Base-by-base conservation (phyloP, 2,329 filamentous ascomycete species). In the Alternaria triticina region DNA sequence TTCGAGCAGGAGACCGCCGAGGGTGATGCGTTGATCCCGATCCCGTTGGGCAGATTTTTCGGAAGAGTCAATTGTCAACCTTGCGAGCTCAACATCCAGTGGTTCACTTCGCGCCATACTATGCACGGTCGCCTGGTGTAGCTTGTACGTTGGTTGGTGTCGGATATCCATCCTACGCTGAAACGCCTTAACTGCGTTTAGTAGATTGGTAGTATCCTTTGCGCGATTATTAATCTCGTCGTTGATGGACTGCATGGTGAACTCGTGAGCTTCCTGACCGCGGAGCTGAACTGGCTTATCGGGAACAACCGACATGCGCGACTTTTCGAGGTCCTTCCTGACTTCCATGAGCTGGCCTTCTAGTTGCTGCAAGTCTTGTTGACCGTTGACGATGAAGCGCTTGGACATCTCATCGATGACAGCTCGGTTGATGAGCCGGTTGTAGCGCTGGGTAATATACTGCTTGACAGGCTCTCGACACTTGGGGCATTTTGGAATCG, bases 371-470 rank as follows among this genome's bases (percentile, higher is more conserved):
- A 81, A 60, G 28, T 76, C 71, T 20, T 64, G 64, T 36, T 75
- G 65, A 1, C 74, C 71, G 51, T 60, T 74, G 30, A 77, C 70
- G 43, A 82, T 68, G 64, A 82, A 81, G 5, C 74, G 64, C 56
- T 79, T 81, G 1, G 78, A 75, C 66, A 75, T 74, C 55, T 82
- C 76, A 47, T 79, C 79, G 11, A 82, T 76, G 4, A 81, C 72
- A 12, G 77, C 78, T 54, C 74, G 59, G 49, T 79, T 80, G 57
- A 82, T 74, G 6, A 79, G 46, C 12, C 79, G 69, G 51, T 80
- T 80, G 64, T 81, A 82, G 46, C 80, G 62, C 15, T 78, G 73
- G 0, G 73, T 81, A 1, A 64, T 70, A 23, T 71, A 73, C 60
- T 81, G 77, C 52, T 72, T 65, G 25, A 82, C 61, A 2, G 77